Conservation (phyloP, 441 rosid genomes). For the Adansonia grandidieri region DNA sequence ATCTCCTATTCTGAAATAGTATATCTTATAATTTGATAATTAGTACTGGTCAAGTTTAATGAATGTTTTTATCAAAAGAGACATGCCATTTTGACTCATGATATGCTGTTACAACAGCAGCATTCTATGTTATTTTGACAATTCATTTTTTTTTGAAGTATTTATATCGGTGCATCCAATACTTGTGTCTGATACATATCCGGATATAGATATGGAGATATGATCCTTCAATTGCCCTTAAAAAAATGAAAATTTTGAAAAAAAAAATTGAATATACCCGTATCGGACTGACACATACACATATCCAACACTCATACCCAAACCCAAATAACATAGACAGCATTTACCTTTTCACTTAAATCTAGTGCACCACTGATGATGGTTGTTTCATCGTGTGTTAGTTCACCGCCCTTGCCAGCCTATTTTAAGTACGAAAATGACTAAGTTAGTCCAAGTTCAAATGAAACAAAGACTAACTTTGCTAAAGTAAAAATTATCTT, state of each 20-base stretch:
- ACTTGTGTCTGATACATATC: not conserved
- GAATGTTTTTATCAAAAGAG: not conserved
- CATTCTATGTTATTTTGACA: not conserved
- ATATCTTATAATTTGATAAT: not conserved
- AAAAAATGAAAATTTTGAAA: not conserved
- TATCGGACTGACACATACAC: not conserved
- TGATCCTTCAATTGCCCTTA: not conserved
- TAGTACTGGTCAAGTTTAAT: not conserved
- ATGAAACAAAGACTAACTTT: not conserved
- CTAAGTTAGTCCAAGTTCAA: slow-evolving; percentile 37
- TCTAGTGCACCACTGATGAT: slow-evolving; percentile 80
- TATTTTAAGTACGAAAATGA: slow-evolving; percentile 34
- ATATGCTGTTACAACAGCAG: not conserved
- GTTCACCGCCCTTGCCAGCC: slow-evolving; percentile 86
- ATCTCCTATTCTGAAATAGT: not conserved
- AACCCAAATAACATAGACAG: not conserved
- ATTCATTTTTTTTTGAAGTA: not conserved
- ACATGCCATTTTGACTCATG: not conserved
- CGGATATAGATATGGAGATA: not conserved
- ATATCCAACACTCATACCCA: not conserved
- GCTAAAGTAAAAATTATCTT: not conserved
- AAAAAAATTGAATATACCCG: not conserved
- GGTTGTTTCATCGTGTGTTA: slow-evolving; percentile 73
- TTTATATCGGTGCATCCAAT: no score
- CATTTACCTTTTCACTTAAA: slow-evolving; percentile 63